These are phyloP conservation scores for Fusarium sp. DNA, from an alignment of 2,329 filamentous ascomycete species.

Conservation along the genomic window DNA sequence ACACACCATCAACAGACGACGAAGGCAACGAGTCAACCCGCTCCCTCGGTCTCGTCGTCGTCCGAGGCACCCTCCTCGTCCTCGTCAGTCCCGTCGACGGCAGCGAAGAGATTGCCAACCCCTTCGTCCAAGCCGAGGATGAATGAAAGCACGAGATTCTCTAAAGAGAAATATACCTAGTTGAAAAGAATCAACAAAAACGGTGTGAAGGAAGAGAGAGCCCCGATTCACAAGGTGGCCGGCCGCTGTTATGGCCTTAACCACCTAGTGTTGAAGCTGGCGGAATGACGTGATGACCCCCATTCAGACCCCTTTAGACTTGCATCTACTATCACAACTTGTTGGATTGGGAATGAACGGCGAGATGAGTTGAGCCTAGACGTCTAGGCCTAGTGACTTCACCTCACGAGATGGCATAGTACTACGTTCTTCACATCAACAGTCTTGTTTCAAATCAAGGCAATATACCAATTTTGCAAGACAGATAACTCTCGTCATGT, in stretches of 20 bases:
- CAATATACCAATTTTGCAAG: constrained; percentile 39
- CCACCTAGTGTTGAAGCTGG: constrained; percentile 4
- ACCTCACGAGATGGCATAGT: not conserved
- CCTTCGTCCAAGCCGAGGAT: constrained; percentile 80
- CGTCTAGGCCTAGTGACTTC: not conserved
- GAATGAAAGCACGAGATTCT: constrained; percentile 50
- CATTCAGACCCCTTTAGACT: constrained; percentile 10
- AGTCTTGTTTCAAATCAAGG: constrained; percentile 33
- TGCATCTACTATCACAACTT: constrained; percentile 18
- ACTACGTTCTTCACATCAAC: constrained; percentile 16
- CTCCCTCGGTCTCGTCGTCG: constrained; percentile 84
- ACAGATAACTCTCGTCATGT: constrained; percentile 32
- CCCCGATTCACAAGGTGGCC: not conserved
- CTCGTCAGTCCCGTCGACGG: constrained; percentile 92
- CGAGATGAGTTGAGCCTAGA: not conserved
- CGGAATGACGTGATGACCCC: constrained; percentile 6
- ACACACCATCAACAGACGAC: constrained; percentile 68
- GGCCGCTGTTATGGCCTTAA: not conserved
- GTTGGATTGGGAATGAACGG: constrained; percentile 15
- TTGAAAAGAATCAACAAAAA: constrained; percentile 21
- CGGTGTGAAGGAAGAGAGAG: not conserved
- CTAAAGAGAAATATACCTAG: not conserved
- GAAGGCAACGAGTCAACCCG: constrained; percentile 87
- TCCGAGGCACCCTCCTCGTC: constrained; percentile 89
- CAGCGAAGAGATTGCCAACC: constrained; percentile 94